These are phyloP conservation scores for Brasilioporus rufonigricans DNA, from an alignment of 768 basidiomycete genomes.

Conservation along the genomic window DNA sequence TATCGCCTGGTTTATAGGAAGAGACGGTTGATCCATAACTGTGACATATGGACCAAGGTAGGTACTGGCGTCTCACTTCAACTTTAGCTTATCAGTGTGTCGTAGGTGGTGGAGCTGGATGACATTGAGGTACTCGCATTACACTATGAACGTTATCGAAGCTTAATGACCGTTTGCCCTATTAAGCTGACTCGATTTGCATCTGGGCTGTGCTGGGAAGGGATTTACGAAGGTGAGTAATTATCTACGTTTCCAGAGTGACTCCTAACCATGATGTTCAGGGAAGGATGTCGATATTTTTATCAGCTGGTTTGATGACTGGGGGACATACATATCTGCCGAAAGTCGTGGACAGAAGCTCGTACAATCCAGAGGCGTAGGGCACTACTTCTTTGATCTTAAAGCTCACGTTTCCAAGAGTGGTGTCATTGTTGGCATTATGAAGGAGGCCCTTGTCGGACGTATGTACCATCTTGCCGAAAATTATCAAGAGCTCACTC, in stretches of 20 bases:
- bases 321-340: constrained; percentile 21
- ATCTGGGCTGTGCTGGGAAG: constrained; percentile 25
- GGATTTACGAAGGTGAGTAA: constrained; percentile 25
- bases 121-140: constrained; percentile 28
- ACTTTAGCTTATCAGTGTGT: constrained; percentile 2
- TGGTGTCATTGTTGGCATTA: constrained; percentile 30
- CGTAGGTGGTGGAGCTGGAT: constrained; percentile 29
- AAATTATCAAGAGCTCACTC: constrained; percentile 6
- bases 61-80: background rate
- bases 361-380: constrained; percentile 27
- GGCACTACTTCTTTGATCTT: constrained; percentile 30
- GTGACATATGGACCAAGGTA: constrained; percentile 33
- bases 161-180: background rate
- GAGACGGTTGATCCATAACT: constrained; percentile 19
- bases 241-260: background rate
- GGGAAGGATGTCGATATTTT: constrained; percentile 28
- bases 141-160: background rate
- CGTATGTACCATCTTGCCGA: constrained; percentile 14
- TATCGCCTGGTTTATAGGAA: constrained; percentile 29
- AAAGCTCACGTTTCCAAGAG: constrained; percentile 30
- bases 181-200: constrained; percentile 26
- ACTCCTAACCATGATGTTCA: constrained; percentile 3
- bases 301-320: constrained; percentile 27
- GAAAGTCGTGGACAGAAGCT: constrained; percentile 32
- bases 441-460: constrained; percentile 29